These are phyloP conservation scores for Fusarium solani-melongenae DNA, from an alignment of 2,329 filamentous ascomycete genomes.

Conservation along the genomic window DNA sequence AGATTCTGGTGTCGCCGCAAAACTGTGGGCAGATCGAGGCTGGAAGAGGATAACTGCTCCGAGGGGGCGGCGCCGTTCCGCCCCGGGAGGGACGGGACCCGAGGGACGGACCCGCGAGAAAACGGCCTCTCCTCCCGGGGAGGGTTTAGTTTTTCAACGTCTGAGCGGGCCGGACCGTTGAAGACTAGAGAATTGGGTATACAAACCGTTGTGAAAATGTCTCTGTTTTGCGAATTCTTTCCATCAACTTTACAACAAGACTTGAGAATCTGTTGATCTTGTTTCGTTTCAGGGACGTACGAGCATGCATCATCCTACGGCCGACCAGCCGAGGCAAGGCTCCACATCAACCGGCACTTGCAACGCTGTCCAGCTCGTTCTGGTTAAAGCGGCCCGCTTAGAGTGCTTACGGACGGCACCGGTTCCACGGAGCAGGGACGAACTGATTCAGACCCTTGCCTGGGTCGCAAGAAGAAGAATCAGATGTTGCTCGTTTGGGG, in stretches of 20 bases:
- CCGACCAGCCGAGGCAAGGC: conserved; percentile 10
- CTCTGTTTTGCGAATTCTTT: background rate
- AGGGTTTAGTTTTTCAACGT: conserved; percentile 6
- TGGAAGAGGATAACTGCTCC: conserved; percentile 21
- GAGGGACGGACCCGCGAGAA: background rate
- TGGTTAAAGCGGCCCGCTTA: conserved; percentile 3
- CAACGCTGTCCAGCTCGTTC: conserved; percentile 1
- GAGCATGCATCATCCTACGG: background rate
- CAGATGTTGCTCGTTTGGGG: background rate
- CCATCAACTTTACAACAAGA: background rate
- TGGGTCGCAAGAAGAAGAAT: background rate
- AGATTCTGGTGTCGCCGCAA: background rate
- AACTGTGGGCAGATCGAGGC: conserved; percentile 12
- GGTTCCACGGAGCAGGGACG: background rate
- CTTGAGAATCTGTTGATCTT: background rate
- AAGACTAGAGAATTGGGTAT: background rate
- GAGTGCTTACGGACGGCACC: conserved; percentile 16
- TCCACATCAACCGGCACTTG: background rate
- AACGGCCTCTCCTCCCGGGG: background rate
- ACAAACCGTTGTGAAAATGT: background rate
- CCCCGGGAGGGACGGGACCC: background rate
- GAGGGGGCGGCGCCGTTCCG: conserved; percentile 23
- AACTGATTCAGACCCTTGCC: background rate
- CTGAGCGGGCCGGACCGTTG: conserved; percentile 30
- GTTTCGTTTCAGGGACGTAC: background rate